Base-by-base conservation (phyloP, 176 grass and related monocot genomes). In the Chloris gayana region DNA sequence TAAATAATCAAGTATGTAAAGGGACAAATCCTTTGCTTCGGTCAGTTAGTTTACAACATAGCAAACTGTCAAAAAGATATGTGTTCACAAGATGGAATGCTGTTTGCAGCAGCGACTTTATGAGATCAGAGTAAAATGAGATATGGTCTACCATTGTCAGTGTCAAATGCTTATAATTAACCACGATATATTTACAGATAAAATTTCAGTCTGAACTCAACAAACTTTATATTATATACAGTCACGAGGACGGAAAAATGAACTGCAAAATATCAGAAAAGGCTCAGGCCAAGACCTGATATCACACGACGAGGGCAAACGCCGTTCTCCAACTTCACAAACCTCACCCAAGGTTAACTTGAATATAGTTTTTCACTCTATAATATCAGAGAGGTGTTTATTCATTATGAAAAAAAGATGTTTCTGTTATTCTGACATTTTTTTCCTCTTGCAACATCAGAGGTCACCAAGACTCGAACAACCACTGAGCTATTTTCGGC, bases 401-500 rank as follows among this genome's bases (percentile, higher is more conserved):
- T 30, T 27, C 4, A 44, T 44, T 53, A 80, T 29, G 0, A 8
- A 46, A 4, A 11, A 53, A 69, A 76, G 1, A 30, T 31, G 9
- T 21, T 21, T 33, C 34, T 8, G 18, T 14, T 18, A 64, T 15
- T 32, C n/a, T 50, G 8, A 24, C 22, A 10, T 1, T 5, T 70
- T 35, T 50, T 33, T 58, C 22, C 19, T 37, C 6, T 32, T 68
- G 67, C 45, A 79, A 27, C 41, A 25, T 64, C 83, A 87, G 73
- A 88, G 78, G 51, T 75, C 86, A 45, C 63, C 69, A 14, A 85
- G 76, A 54, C 84, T 75, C 9, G 91, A 94, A 19, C 78, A 88
- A 3, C 88, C 92, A 18, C 60, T 81, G 18, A 91, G 81, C 72
- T 81, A 86, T 38, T 79, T 77, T 3, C 89, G 90, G 60, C 95